phyloP scores from a whole-genome alignment of 768 basidiomycete genomes.

The Trametopsis cervina region DNA sequence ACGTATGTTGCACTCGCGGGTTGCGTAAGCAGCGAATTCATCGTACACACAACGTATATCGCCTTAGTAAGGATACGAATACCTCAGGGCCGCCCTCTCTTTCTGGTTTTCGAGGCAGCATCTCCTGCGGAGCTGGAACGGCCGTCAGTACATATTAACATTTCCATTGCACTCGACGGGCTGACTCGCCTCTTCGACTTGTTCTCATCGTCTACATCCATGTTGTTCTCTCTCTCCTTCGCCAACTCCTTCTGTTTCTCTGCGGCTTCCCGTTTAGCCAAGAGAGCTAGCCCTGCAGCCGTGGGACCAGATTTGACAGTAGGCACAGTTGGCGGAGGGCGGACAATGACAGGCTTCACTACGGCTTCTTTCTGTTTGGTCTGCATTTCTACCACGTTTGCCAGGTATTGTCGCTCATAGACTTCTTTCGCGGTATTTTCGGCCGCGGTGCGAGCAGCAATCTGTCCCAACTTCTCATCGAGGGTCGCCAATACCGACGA shows the following conservation, averaged over 20 bases:
- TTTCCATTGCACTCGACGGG: too few species aligned
- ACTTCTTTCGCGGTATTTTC: slow-evolving; percentile 38
- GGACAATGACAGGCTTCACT: slow-evolving; percentile 10
- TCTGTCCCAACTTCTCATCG: slow-evolving; percentile 56
- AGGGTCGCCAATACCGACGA: slow-evolving; percentile 64
- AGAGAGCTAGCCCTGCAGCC: slow-evolving; percentile 15
- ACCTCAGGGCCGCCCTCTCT: background rate
- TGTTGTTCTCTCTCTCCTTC: slow-evolving; percentile 12
- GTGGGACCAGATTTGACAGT: slow-evolving; percentile 16
- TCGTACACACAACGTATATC: too few species aligned
- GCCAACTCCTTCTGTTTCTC: slow-evolving; percentile 12
- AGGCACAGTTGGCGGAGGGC: slow-evolving; percentile 8
- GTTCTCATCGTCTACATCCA: slow-evolving; percentile 26
- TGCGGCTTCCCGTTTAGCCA: slow-evolving; percentile 8
- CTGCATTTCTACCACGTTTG: slow-evolving; percentile 50
- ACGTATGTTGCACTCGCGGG: too few species aligned
- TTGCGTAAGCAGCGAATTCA: too few species aligned
- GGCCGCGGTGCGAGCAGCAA: slow-evolving; percentile 38
- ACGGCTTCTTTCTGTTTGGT: slow-evolving; percentile 50
- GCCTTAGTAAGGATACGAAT: too few species aligned
- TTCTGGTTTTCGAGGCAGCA: background rate
- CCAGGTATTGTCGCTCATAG: slow-evolving; percentile 49
- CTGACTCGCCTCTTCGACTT: slow-evolving; percentile 64
- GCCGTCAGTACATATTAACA: too few species aligned
- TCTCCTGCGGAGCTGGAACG: background rate